Base-by-base conservation (phyloP, 331 rosid genomes). In the Pyrus hybrid region DNA sequence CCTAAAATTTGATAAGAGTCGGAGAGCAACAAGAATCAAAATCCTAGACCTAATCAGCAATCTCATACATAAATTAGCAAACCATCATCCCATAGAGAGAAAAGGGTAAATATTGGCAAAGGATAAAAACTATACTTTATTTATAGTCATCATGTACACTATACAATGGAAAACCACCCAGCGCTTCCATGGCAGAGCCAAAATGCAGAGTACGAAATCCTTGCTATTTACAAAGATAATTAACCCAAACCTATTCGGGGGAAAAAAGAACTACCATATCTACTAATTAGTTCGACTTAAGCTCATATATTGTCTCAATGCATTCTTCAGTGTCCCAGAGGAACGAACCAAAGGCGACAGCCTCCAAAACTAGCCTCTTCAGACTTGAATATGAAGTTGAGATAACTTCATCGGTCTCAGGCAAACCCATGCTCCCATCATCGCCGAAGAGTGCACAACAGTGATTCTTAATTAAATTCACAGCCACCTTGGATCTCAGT, bases 291-390 rank as follows among this genome's bases (percentile, higher is more conserved):
- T 82, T 77, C 73, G 88, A 96, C 85, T 85, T 89, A 10, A 95
- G 97, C 88, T 85, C 85, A 82, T 92, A 95, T n/a, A 92, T 76
- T 68, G 78, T 80, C 73, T 87, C 87, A 43, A 95, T 79, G 85
- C 84, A 90, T 71, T 92, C 99, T 85, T 95, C 99, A 21, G 91
- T 82, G 72, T 90, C 99, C 99, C 97, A 95, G 37, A 95, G 86
- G 79, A 95, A 92, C 9, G 91, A 81, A 71, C 99, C 99, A 81
- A 95, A 90, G 35, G 99, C 97, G 75, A 92, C 96, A 76, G 93
- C 99, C 87, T 95, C 99, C 85, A 92, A 86, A 53, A 91, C 96
- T 67, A 95, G 81, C 80, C 99, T 92, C 88, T 90, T 95, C 72
- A 95, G 64, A 73, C 93, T 95, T 5, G 97, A 90, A 83, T 90